Evolutionary conservation across 495 filamentous ascomycete species (phyloP), one percentile per base, ranked within the genome.

Genomic region (Talaromyces stipitatus): DNA sequence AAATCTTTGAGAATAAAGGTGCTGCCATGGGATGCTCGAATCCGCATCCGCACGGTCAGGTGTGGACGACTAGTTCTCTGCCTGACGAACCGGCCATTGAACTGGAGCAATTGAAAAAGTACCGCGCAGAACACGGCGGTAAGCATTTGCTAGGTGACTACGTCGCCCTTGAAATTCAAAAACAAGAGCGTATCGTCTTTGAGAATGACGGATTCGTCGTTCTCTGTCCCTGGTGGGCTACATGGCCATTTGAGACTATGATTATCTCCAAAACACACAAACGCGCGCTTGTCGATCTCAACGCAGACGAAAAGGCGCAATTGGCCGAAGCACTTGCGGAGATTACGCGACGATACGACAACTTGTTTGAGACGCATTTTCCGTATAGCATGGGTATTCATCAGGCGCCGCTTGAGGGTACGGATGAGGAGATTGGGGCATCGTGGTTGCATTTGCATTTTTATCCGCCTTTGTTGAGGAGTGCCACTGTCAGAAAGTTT

Each of bases 1-100:
- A 98, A 71, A 97, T 98, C 61, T 97, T 98, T 60, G 94, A 98
- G 73, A 98, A 98, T 77, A 98, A 98, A 75, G 94, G 94, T 47
- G 85, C 89, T 0, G 90, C 94, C 4, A 98, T 98, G 94, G 94
- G 94, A 28, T 98, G 94, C 79, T 97, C 94, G 2, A 98, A 98
- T 69, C 95, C 94, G 6, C 94, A 98, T 72, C 94, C 94, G 0
- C 94, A 97, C 71, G 91, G 94, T 50, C 94, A 98, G 66, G 82
- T 96, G 60, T 98, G 94, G 94, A 94, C 90, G 8, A 96, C 91
- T 11, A 92, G 87, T 33, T 83, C 85, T 11, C 69, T 96, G 51
- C 94, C 94, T 4, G 91, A 96, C 66, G 94, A 98, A 68, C 90
- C 89, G 1, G 78, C 78, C 1, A 76, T 85, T 18, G 94, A 98